Evolutionary conservation across 208 protist genomes (phyloP).

Genomic region (Endotrypanum monterogeii): DNA sequence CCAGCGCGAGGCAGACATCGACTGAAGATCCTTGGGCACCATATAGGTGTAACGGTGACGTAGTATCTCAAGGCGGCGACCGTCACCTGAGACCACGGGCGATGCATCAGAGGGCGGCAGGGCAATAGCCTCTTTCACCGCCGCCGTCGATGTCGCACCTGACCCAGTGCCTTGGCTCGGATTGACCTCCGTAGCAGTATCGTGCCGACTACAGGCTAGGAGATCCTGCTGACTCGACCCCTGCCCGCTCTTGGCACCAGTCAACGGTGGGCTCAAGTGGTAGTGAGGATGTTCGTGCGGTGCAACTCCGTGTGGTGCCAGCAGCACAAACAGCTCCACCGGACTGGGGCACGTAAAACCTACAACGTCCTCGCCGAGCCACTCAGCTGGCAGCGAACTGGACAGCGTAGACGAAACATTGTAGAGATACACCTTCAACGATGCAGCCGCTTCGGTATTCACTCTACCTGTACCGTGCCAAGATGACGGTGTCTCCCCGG

Average conservation of each 20-base stretch:
- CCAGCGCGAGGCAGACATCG: conserved; percentile 51
- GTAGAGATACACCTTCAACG: conserved; percentile 53
- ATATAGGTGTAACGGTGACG: conserved; percentile 21
- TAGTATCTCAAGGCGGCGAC: conserved; percentile 8
- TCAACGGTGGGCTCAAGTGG: neutral
- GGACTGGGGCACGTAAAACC: conserved; percentile 62
- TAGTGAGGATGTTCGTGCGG: conserved; percentile 23
- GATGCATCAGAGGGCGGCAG: neutral
- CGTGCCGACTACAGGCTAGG: conserved; percentile 16
- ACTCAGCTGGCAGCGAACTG: conserved; percentile 55
- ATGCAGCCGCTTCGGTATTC: conserved; percentile 30
- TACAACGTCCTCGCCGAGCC: conserved; percentile 81
- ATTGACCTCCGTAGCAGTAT: neutral
- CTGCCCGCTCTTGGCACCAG: neutral
- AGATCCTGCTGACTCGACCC: conserved; percentile 14
- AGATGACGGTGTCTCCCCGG: neutral
- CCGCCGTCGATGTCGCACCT: neutral
- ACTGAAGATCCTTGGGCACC: conserved; percentile 49
- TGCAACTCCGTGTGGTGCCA: conserved; percentile 16
- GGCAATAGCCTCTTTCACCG: neutral
- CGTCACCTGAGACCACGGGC: neutral
- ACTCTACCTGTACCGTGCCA: neutral
- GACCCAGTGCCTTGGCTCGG: neutral
- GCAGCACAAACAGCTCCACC: conserved; percentile 31
- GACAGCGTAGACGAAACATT: conserved; percentile 44